Base-by-base conservation (phyloP, 2,329 filamentous ascomycete species). In the Fusarium goolgardi region DNA sequence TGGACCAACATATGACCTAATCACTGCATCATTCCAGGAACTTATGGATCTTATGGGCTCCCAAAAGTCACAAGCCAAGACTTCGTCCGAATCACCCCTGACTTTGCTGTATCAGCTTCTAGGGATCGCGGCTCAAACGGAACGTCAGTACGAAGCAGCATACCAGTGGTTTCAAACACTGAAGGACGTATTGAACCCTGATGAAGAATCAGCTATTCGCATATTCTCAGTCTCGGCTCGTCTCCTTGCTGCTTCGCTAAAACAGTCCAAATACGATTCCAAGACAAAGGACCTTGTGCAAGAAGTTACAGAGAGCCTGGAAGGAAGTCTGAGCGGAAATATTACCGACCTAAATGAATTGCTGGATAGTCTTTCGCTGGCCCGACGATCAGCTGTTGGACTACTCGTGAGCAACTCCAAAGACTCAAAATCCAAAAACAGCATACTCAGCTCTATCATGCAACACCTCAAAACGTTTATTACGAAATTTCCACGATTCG, bases 321-420 rank as follows among this genome's bases (percentile, higher is more conserved):
- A 88, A 59, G 86, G 85, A 0, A 81, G 85, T 15, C 79, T 91
- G 32, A 86, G 86, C 64, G 88, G 88, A 5, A 88, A 87, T 29
- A 79, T 82, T 10, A 75, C 79, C 1, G 88, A 90, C 60, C 81
- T 91, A 31, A 87, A 90, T 44, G 87, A 90, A 54, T 80, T 91
- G 1, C 77, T 91, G 25, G 79, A 81, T 10, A 86, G 86, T 62
- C 78, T 90, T 7, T 87, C 84, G 34, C 77, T 81, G 4, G 82
- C 85, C 20, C 81, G 88, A 63, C 85, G 86, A 65, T 83, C 85
- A 6, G 83, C 83, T 2, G 83, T 88, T 51, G 81, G 81, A 3
- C 62, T 86, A 7, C 74, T 90, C 6, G 76, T 78, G 63, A 73
- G 67, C 10, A 72, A 69, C 12, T 59, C 75, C 27, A 72, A 73